These are phyloP conservation scores for Neoscytalidium dimidiatum DNA, from an alignment of 2,329 filamentous ascomycete genomes.

Conservation along the genomic window DNA sequence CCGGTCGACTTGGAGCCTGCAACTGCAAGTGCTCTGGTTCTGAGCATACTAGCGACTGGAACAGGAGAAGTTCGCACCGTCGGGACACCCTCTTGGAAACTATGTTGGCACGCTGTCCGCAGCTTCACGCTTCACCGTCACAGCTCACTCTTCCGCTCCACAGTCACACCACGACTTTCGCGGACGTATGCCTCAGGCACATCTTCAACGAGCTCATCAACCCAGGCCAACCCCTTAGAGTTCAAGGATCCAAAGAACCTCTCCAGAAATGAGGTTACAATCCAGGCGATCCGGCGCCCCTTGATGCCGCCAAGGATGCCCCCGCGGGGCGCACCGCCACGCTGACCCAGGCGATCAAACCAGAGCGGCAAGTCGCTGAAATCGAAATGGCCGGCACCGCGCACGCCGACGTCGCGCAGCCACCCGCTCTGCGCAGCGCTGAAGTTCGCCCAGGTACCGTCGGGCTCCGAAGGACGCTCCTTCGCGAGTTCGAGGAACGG, in stretches of 20 bases:
- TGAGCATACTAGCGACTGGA: too few species aligned
- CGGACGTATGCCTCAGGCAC: not conserved
- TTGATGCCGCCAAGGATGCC: not conserved
- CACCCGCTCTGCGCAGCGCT: conserved; percentile 27
- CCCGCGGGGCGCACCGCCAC: conserved; percentile 18
- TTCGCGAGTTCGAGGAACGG: conserved; percentile 27
- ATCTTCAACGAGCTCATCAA: not conserved
- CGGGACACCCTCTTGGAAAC: too few species aligned
- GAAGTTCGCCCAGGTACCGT: conserved; percentile 27
- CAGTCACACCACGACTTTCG: too few species aligned
- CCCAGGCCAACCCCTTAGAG: not conserved
- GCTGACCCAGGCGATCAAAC: conserved; percentile 27
- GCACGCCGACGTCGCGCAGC: conserved; percentile 27
- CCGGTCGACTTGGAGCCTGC: too few species aligned
- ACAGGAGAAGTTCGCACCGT: too few species aligned
- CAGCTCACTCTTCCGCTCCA: too few species aligned
- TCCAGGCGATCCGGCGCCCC: not conserved
- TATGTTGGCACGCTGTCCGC: too few species aligned
- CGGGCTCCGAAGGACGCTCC: conserved; percentile 20
- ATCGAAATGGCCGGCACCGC: conserved; percentile 25
- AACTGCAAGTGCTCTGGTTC: too few species aligned
- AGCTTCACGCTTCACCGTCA: too few species aligned
- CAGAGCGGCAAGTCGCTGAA: conserved; percentile 28
- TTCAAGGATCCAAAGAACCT: not conserved
- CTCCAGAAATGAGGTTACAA: not conserved